Evolutionary conservation across 2,329 filamentous ascomycete genomes (phyloP).

Genomic region (Xylariaceae sp.): DNA sequence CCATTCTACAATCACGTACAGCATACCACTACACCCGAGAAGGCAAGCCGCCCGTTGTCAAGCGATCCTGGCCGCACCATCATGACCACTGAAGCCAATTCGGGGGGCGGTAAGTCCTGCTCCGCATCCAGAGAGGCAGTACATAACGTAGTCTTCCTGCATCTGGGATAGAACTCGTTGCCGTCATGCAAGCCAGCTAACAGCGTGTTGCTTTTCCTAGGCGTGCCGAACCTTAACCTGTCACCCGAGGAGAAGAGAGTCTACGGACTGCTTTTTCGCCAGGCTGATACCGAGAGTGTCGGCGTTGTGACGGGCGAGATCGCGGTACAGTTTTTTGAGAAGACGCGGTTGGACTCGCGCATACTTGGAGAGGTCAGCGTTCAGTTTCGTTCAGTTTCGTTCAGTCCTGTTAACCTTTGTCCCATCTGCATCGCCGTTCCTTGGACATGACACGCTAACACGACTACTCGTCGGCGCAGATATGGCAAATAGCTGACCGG

Average conservation of each 20-base stretch:
- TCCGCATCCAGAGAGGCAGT: not conserved
- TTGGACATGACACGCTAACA: slow-evolving; percentile 25
- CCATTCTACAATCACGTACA: not conserved
- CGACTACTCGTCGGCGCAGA: slow-evolving; percentile 47
- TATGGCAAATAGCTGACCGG: slow-evolving; percentile 98
- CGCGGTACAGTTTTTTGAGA: slow-evolving; percentile 96
- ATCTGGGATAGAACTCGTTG: not conserved
- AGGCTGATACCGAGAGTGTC: slow-evolving; percentile 85
- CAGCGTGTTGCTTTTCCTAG: slow-evolving; percentile 31
- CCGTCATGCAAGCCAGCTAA: slow-evolving; percentile 18
- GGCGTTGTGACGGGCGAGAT: slow-evolving; percentile 94
- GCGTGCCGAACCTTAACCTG: slow-evolving; percentile 70
- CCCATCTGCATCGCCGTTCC: not conserved
- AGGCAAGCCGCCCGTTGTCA: slow-evolving; percentile 7
- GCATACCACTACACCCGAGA: not conserved
- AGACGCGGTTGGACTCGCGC: slow-evolving; percentile 80
- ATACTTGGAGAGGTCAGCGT: slow-evolving; percentile 71
- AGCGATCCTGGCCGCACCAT: slow-evolving; percentile 27
- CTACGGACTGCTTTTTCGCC: slow-evolving; percentile 87
- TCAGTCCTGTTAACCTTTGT: slow-evolving; percentile 28
- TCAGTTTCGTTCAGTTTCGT: too few relatives aligned
- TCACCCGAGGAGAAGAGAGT: slow-evolving; percentile 87
- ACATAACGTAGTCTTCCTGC: not conserved
- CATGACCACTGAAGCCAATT: slow-evolving; percentile 30
- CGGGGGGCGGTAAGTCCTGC: slow-evolving; percentile 17